Base-by-base conservation (phyloP, 805 yeast genomes). In the Saturnispora zaruensis region DNA sequence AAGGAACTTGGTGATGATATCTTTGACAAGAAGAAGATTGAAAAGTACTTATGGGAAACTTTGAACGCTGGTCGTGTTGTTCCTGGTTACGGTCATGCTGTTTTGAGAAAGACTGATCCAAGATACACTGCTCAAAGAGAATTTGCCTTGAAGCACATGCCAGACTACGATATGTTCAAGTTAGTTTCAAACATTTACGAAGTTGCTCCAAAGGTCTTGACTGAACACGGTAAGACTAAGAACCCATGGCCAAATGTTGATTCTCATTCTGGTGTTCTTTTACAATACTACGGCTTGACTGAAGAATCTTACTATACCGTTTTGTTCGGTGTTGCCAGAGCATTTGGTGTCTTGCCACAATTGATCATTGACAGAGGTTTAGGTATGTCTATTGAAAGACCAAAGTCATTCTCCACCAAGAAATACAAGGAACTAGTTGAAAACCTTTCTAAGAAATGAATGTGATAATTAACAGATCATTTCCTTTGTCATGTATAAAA, bases 211-310 rank as follows among this genome's bases (percentile, higher is more conserved):
- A 76, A 69, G 58, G 91, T 85, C 46, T 77, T 85, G 60, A 81
- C 85, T 60, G 75, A 82, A 72, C 91, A 85, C 69, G 93, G 91
- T 69, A 86, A 86, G 79, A 85, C 91, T 65, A 84, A 85, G 79
- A 85, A 85, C 79, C 93, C 93, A 72, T 85, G 89, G 89, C 93
- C 95, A 71, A 85, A 85, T 66, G 95, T 85, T 57, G 95, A 85
- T 72, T 83, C 93, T 49, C 88, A 83, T 72, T 84, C 91, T 46
- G 95, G 95, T 72, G 88, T 84, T 55, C 71, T 86, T 60, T 76
- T 85, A 69, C 90, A 85, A 71, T 82, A 86, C 78, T 85, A 85
- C 73, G 95, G 95, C 60, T 72, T 85, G 65, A 82, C 84, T 50
- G 88, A 85, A 75, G 81, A 80, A 61, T 78, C 86, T 41, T 86